Conservation (phyloP, 2,329 filamentous ascomycete species). For the Penicillium sp. region DNA sequence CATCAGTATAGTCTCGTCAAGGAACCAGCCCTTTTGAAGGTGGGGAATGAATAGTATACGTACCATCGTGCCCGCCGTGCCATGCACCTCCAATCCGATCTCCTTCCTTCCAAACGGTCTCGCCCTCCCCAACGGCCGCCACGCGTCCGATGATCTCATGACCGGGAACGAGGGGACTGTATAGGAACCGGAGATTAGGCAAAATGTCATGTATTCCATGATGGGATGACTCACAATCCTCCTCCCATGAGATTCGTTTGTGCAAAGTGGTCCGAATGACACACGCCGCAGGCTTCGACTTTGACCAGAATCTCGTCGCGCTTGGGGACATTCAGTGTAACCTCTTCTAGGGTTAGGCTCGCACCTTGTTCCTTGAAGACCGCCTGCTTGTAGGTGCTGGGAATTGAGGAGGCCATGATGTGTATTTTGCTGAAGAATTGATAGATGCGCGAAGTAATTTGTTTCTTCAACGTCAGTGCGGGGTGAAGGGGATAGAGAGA, state of each 20-base stretch:
- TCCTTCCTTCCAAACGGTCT: neutral
- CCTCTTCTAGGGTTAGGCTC: neutral
- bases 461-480: neutral
- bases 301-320: neutral
- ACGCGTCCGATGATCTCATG: neutral
- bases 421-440: neutral
- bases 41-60: neutral
- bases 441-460: neutral
- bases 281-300: neutral
- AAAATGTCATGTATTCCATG: accelerated
- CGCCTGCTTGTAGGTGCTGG: neutral
- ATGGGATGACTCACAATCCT: neutral
- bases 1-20: neutral
- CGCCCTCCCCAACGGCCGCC: neutral
- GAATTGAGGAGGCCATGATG: neutral
- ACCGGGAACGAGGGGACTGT: neutral
- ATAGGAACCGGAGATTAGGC: neutral
- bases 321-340: neutral
- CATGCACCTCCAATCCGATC: neutral
- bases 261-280: neutral
- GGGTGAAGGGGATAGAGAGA: too few relatives aligned
- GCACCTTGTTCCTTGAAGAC: neutral
- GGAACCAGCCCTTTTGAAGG: neutral
- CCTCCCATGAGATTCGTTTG: neutral
- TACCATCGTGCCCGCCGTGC: neutral